Conservation (phyloP, 148 eudicot species). For the Silene latifolia region DNA sequence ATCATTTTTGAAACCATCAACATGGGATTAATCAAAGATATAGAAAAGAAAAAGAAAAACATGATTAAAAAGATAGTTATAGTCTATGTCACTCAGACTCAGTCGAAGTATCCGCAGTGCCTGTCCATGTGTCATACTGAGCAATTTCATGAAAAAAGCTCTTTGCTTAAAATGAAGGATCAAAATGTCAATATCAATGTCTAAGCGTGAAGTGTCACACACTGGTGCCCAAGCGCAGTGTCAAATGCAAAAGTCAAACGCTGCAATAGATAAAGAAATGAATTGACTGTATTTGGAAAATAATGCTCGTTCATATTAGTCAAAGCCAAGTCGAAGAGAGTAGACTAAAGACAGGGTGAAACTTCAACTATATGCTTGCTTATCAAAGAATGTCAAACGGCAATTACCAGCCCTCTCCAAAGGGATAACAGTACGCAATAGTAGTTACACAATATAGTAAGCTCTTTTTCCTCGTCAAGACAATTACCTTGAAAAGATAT, state of each 20-base stretch:
- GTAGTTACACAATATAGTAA: background rate
- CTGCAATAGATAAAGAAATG: too few relatives aligned
- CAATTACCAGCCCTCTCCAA: background rate
- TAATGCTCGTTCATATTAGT: too few relatives aligned
- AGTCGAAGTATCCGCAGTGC: too few relatives aligned
- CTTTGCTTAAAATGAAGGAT: background rate
- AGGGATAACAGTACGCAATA: background rate
- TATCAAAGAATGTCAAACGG: too few relatives aligned
- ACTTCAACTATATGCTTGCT: too few relatives aligned
- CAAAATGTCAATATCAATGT: too few relatives aligned
- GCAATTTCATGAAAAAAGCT: background rate
- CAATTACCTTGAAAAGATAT: conserved; percentile 29
- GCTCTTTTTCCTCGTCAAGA: background rate
- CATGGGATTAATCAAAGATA: background rate
- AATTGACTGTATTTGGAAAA: too few relatives aligned
- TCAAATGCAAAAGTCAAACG: too few relatives aligned
- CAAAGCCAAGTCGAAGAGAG: too few relatives aligned
- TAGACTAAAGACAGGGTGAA: too few relatives aligned
- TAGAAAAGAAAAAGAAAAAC: too few relatives aligned
- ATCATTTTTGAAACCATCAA: background rate
- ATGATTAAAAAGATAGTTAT: background rate
- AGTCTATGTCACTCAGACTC: background rate
- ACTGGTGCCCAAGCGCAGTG: too few relatives aligned
- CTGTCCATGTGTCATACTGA: background rate
- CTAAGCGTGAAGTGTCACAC: background rate